These are phyloP conservation scores for Krasilnikovozyma curviuscula DNA, from an alignment of 768 basidiomycete genomes.

Conservation along the genomic window DNA sequence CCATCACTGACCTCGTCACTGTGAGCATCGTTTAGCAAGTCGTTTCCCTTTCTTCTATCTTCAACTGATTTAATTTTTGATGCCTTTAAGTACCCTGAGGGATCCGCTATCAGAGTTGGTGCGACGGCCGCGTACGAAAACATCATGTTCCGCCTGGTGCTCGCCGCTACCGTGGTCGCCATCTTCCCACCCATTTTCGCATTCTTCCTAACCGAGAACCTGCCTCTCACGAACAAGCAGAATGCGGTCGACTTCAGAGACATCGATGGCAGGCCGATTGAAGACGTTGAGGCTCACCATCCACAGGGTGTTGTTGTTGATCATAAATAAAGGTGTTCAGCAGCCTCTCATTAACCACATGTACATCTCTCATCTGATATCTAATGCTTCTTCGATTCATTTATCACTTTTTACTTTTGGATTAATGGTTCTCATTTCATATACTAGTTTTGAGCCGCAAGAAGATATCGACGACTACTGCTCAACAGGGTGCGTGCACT, in stretches of 20 bases:
- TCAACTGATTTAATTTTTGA: not conserved
- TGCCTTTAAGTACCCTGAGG: conserved; percentile 26
- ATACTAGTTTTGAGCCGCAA: no score
- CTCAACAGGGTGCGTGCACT: no score
- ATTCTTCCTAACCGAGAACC: conserved; percentile 43
- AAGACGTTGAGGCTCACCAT: conserved; percentile 10
- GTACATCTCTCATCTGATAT: no score
- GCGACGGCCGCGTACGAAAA: conserved; percentile 36
- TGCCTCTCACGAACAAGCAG: conserved; percentile 48
- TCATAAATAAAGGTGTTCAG: no score
- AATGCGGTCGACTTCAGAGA: conserved; percentile 43
- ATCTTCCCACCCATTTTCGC: conserved; percentile 42
- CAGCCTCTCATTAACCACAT: no score
- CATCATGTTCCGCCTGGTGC: conserved; percentile 31
- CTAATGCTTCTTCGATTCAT: no score
- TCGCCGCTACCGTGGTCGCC: conserved; percentile 36
- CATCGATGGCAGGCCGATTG: conserved; percentile 17
- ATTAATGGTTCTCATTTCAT: no score
- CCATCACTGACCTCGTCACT: conserved; percentile 35
- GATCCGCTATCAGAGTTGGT: conserved; percentile 43
- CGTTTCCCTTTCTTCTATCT: not conserved
- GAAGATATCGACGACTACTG: no score
- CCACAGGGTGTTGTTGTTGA: no score
- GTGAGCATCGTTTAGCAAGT: no score
- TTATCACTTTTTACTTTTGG: no score